Conservation (phyloP, 78 protist genomes). For the Dictyostelium intermedium region DNA sequence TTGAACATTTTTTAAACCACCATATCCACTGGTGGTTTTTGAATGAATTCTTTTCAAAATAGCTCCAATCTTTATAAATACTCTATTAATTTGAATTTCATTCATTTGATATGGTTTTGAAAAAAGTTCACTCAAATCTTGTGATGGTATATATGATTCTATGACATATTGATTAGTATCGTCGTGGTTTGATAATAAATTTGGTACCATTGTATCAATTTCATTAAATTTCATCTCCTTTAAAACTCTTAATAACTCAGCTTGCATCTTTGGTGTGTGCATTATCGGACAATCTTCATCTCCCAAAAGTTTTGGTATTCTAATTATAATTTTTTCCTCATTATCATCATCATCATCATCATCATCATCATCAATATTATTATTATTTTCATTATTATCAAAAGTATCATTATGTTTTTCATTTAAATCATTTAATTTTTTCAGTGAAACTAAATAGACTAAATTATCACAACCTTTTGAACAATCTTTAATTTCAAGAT, state of each 20-base stretch:
- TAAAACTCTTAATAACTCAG: background rate
- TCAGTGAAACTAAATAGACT: background rate
- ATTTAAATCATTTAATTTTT: background rate
- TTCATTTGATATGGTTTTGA: slow-evolving; percentile 4
- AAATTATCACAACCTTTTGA: slow-evolving; percentile 70
- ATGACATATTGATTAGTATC: background rate
- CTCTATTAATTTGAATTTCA: background rate
- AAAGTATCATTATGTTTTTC: background rate
- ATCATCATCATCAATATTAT: background rate
- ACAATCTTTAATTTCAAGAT: slow-evolving; percentile 42
- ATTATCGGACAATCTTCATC: slow-evolving; percentile 15
- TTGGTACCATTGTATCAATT: background rate
- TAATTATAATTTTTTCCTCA: background rate
- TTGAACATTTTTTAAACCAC: background rate
- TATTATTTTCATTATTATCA: background rate
- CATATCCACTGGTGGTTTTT: background rate
- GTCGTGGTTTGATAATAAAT: background rate
- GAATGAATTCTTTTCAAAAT: background rate
- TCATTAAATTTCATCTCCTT: background rate
- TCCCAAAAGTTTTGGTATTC: slow-evolving; percentile 18
- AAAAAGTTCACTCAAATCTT: slow-evolving; percentile 23
- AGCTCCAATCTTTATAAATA: background rate
- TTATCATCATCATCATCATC: background rate
- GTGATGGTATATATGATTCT: slow-evolving; percentile 9
- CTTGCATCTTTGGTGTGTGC: slow-evolving; percentile 65